Conservation (phyloP, 2,329 filamentous ascomycete species). For the Pseudocercospora crystallina region DNA sequence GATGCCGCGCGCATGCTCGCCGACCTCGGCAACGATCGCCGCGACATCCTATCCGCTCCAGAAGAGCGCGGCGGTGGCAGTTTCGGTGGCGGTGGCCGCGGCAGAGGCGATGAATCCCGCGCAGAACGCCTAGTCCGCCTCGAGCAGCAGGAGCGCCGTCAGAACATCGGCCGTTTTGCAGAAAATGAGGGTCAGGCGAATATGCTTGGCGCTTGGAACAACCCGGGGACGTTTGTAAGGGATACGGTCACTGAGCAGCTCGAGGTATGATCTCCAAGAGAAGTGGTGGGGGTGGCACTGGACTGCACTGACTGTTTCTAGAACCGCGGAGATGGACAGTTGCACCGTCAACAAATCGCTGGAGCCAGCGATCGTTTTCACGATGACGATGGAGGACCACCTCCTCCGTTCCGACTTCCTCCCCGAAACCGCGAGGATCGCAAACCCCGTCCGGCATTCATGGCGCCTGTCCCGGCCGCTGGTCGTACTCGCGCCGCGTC, state of each 20-base stretch:
- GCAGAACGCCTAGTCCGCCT: neutral
- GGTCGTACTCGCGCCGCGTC: slow-evolving; percentile 3
- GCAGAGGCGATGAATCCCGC: neutral
- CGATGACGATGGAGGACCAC: no score
- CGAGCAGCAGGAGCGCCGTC: neutral
- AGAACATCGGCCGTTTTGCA: neutral
- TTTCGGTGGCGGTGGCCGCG: neutral
- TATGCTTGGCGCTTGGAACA: slow-evolving; percentile 13
- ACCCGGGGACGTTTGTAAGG: slow-evolving; percentile 9
- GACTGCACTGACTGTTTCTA: no score
- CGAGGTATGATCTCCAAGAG: neutral
- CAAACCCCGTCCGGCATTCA: no score
- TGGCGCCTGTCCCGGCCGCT: no score
- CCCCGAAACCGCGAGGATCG: no score
- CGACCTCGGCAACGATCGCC: slow-evolving; percentile 25
- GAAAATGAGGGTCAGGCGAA: slow-evolving; percentile 1
- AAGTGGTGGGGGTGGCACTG: no score
- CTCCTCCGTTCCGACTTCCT: no score
- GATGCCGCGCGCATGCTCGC: slow-evolving; percentile 25
- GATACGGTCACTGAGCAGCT: slow-evolving; percentile 15
- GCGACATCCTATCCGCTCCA: slow-evolving; percentile 24
- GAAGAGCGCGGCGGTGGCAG: slow-evolving; percentile 1
- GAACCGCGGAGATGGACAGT: no score
- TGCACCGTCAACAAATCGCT: no score
- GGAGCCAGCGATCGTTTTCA: no score